Conservation (phyloP, 441 rosid genomes). For the Erodium texanum region DNA sequence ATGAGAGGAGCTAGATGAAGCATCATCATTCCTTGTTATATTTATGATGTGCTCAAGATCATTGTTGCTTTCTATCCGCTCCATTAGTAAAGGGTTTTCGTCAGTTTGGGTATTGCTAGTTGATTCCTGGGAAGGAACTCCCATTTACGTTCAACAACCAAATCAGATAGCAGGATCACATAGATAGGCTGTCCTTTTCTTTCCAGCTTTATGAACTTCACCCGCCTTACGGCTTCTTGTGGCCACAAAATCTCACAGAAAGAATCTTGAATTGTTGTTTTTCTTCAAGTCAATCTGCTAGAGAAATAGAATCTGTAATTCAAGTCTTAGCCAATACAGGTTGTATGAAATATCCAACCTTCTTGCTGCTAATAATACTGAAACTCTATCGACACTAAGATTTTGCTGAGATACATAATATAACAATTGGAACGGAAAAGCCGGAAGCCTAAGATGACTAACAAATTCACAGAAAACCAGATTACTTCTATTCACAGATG, state of each 20-base stretch:
- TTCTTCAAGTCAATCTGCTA: conserved; percentile 13
- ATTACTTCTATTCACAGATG: not conserved
- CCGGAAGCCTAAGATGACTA: not conserved
- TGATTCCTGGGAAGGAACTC: conserved; percentile 37
- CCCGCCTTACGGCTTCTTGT: conserved; percentile 17
- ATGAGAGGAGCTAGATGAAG: conserved; percentile 39
- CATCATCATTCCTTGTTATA: conserved; percentile 33
- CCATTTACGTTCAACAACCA: conserved; percentile 49
- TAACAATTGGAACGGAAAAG: not conserved
- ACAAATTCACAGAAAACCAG: not conserved
- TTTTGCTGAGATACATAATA: not conserved
- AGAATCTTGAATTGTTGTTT: conserved; percentile 8
- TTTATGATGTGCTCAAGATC: conserved; percentile 53
- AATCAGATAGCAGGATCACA: too few species aligned
- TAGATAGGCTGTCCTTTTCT: too few species aligned
- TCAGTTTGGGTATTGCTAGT: conserved; percentile 27
- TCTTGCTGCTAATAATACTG: not conserved
- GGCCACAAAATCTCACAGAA: conserved; percentile 8
- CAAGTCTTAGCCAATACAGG: not conserved
- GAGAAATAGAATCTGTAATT: not conserved
- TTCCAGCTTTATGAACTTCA: too few species aligned
- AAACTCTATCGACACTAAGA: not conserved
- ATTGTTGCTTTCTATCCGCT: conserved; percentile 32
- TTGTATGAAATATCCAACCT: not conserved
- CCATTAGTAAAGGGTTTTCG: conserved; percentile 54